Base-by-base conservation (phyloP, 306 rosid genomes). In the Phaseolus lunatus region DNA sequence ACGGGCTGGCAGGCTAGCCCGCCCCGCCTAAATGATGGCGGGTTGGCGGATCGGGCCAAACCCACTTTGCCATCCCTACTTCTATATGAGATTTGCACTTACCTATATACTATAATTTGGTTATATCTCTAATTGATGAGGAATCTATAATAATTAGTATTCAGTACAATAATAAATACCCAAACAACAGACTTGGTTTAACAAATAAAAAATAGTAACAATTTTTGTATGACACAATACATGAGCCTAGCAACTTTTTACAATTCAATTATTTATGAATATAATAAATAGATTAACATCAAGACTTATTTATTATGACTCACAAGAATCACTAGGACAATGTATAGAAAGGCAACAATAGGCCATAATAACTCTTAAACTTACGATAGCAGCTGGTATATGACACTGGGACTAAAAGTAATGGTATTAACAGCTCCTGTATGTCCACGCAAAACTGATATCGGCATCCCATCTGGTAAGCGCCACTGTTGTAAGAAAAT, bases 381-480 rank as follows among this genome's bases (percentile, higher is more conserved):
- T 93, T 83, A 93, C 98, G 98, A 86, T 80, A 93, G 77, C 75
- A 93, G 88, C 80, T 90, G 96, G 84, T 80, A 91, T 33, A 84
- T 69, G 44, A 88, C 86, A 74, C 85, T 89, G 67, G 98, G 98
- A 86, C 96, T 93, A 79, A 93, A 93, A 63, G 91, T 91, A 71
- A 93, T 93, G 47, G 98, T 89, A 83, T 92, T 93, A 72, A 93
- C 98, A 74, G 91, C 89, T 45, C 93, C 94, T 27, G 84, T 87
- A 85, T 93, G 98, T 45, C 98, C 98, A 78, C 91, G 89, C 76
- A 93, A 88, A 81, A 93, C 94, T 29, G 98, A 93, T 77, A 93
- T 88, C 6, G 94, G 94, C 87, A 85, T 72, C 75, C 98, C 98
- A 83, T 93, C 94, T 31, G 94, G 94, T 85, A 93, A 85, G 80